Conservation (phyloP, 805 yeast genomes). For the Priceomyces melissophilus region DNA sequence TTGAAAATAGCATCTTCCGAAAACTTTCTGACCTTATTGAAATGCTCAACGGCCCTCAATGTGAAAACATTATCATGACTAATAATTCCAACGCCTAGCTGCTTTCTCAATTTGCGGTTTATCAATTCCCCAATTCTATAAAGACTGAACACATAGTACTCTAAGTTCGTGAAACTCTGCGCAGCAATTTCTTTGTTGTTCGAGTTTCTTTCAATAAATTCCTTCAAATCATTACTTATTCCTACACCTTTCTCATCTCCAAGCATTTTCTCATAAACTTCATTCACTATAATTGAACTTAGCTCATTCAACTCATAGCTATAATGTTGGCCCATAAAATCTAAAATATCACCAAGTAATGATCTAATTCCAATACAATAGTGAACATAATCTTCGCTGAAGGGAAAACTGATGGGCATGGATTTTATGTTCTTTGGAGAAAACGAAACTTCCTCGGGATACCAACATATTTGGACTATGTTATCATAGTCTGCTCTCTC, state of each 20-base stretch:
- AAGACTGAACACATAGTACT: constrained; percentile 77
- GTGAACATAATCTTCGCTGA: constrained; percentile 83
- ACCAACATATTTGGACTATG: constrained; percentile 68
- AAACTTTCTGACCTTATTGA: constrained; percentile 56
- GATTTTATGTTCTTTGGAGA: constrained; percentile 49
- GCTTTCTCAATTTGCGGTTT: constrained; percentile 32
- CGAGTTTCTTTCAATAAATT: constrained; percentile 58
- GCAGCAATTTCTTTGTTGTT: constrained; percentile 86
- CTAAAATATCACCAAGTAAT: constrained; percentile 59
- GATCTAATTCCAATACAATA: constrained; percentile 73
- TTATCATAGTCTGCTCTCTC: constrained; percentile 57
- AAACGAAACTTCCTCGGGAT: constrained; percentile 47
- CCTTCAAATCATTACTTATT: constrained; percentile 56
- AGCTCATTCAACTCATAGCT: constrained; percentile 59
- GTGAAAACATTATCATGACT: constrained; percentile 37
- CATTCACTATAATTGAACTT: constrained; percentile 55
- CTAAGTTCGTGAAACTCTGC: constrained; percentile 84
- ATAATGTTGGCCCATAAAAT: constrained; percentile 63
- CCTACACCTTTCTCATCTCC: constrained; percentile 45
- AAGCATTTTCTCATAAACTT: constrained; percentile 65
- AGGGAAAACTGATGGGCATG: constrained; percentile 64
- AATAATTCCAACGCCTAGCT: constrained; percentile 39
- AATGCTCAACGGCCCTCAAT: constrained; percentile 49
- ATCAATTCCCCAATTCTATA: constrained; percentile 57
- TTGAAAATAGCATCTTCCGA: constrained; percentile 82